Evolutionary conservation across 306 rosid genomes (phyloP).

Genomic region (Arachis hypogaea): DNA sequence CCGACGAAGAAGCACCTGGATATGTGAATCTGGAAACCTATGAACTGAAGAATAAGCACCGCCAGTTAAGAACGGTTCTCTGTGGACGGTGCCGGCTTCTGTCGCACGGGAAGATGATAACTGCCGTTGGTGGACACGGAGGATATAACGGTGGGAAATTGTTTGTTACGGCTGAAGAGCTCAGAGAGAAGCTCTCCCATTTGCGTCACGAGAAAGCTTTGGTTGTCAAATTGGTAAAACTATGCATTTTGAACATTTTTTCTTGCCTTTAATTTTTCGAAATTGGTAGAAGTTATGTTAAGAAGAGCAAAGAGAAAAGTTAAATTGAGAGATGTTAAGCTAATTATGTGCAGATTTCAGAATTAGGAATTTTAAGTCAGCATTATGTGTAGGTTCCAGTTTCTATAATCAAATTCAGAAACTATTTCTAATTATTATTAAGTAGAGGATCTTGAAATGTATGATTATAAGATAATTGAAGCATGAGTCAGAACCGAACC

Average conservation of each 20-base stretch:
- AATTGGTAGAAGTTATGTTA: not conserved
- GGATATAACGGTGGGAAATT: conserved; percentile 89
- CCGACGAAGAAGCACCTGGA: conserved; percentile 75
- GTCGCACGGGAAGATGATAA: conserved; percentile 91
- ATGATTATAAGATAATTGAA: no score
- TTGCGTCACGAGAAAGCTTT: conserved; percentile 75
- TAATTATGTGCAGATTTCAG: conserved; percentile 6
- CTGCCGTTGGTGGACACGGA: conserved; percentile 97
- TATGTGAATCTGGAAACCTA: conserved; percentile 70
- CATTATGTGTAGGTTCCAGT: not conserved
- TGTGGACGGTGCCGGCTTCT: conserved; percentile 83
- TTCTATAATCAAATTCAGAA: no score
- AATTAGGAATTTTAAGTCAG: conserved; percentile 1
- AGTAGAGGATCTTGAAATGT: no score
- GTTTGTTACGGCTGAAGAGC: conserved; percentile 81
- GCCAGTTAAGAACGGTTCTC: conserved; percentile 78
- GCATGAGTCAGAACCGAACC: no score
- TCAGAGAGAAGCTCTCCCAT: conserved; percentile 79
- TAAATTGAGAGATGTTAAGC: conserved; percentile 2
- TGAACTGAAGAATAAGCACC: conserved; percentile 94
- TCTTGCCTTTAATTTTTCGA: conserved; percentile 9
- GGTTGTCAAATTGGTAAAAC: conserved; percentile 77
- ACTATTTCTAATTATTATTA: no score
- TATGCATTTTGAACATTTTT: not conserved
- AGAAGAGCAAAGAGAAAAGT: not conserved